Evolutionary conservation across 208 protist species (phyloP).

Genomic region (Entamoeba invadens): DNA sequence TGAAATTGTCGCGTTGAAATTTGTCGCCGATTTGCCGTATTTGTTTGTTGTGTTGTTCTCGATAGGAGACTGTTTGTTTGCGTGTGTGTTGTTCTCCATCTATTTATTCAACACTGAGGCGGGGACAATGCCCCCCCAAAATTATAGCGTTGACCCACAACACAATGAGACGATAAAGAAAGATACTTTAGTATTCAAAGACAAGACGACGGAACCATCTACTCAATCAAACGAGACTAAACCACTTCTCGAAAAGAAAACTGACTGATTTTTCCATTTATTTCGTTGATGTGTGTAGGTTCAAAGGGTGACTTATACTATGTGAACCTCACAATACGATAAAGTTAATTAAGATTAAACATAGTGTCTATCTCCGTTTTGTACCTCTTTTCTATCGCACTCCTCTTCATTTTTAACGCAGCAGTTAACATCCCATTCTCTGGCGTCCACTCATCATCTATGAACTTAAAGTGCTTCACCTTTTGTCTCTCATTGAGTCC

Average conservation of each 20-base stretch:
- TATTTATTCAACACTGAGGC: not conserved
- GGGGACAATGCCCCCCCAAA: not conserved
- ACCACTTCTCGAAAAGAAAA: too few relatives aligned
- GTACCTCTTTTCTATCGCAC: not conserved
- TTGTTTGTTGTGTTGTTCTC: not conserved
- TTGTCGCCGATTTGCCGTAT: not conserved
- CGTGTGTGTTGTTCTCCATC: not conserved
- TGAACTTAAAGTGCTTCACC: not conserved
- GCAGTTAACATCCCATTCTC: slow-evolving; percentile 18
- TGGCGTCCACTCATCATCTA: slow-evolving; percentile 3
- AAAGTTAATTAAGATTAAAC: too few relatives aligned
- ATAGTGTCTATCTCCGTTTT: not conserved
- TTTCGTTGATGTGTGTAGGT: too few relatives aligned
- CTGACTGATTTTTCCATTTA: too few relatives aligned
- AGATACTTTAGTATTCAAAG: too few relatives aligned
- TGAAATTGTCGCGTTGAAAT: not conserved
- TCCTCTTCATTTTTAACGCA: slow-evolving; percentile 10
- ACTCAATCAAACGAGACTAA: too few relatives aligned
- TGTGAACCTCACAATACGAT: too few relatives aligned
- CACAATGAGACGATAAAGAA: too few relatives aligned
- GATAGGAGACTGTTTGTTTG: not conserved
- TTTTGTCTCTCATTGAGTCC: not conserved
- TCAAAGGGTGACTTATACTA: too few relatives aligned
- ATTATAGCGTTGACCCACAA: too few relatives aligned
- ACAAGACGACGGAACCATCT: too few relatives aligned